Conservation (phyloP, 106 monocot genomes). For the Platanthera guangdongensis region DNA sequence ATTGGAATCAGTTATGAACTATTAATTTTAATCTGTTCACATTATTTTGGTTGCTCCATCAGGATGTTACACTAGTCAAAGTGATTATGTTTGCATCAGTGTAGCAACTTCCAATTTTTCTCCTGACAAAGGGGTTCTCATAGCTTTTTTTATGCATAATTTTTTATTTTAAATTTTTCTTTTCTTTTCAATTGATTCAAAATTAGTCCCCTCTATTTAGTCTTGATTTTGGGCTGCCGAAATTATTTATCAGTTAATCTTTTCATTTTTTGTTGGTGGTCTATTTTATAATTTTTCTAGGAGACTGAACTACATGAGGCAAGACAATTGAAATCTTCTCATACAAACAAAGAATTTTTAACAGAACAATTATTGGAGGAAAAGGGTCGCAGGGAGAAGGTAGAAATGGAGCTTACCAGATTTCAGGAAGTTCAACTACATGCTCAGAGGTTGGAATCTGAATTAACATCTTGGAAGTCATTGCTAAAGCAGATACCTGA, state of each 20-base stretch:
- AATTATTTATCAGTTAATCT: background rate
- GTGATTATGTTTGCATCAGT: too few species aligned
- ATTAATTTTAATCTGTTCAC: too few species aligned
- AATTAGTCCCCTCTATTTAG: background rate
- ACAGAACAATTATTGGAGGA: slow-evolving; percentile 86
- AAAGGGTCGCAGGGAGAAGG: slow-evolving; percentile 63
- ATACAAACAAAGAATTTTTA: slow-evolving; percentile 54
- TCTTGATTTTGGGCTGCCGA: background rate
- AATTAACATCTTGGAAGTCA: slow-evolving; percentile 64
- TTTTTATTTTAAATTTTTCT: background rate
- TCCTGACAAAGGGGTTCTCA: too few species aligned
- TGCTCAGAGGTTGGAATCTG: slow-evolving; percentile 55
- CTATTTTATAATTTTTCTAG: slow-evolving; percentile 25
- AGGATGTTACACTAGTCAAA: too few species aligned
- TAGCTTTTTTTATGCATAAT: background rate
- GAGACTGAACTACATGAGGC: slow-evolving; percentile 91
- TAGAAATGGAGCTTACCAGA: slow-evolving; percentile 55
- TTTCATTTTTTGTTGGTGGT: background rate
- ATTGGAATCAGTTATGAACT: too few species aligned
- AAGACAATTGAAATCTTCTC: slow-evolving; percentile 68
- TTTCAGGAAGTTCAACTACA: slow-evolving; percentile 50
- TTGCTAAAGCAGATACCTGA: slow-evolving; percentile 75
- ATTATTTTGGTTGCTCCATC: too few species aligned
- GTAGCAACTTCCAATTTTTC: too few species aligned
- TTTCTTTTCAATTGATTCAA: background rate